Evolutionary conservation across 73 alveolate species (phyloP), one percentile per base, ranked within the genome.

Genomic region (Paramecium pentaurelia): DNA sequence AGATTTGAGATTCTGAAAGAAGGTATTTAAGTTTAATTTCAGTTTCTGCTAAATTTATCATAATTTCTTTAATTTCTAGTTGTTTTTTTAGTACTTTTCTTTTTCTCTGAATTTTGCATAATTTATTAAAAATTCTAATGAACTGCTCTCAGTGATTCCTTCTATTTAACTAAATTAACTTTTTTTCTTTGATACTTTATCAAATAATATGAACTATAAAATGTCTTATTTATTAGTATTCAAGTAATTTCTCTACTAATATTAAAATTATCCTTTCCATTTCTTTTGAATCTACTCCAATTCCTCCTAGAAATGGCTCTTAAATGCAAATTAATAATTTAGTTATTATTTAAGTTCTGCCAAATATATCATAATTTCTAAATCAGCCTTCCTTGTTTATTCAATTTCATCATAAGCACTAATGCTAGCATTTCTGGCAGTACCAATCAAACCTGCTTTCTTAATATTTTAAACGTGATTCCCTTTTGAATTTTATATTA

Each of bases 331-430:
- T 40, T 77, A 3, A 47, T 89, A 89, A 45, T 68, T 68, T 25
- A 92, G 94, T 36, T 54, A 58, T 25, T 70, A 47, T 34, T 58
- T 71, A 54, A 70, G 71, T 25, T 89, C 91, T 16, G 94, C 75
- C 45, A 94, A 88, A 77, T 96, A 96, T 22, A 96, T 64, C 34
- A 96, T 86, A 40, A 96, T 89, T 80, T 96, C 98, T 64, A 96
- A 75, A 77, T 96, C 98, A 88, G 95, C 98, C 40, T 97, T 93
- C 94, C 98, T 80, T 14, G 96, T 71, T 86, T 95, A 92, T 58
- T 96, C 98, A 37, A 58, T 51, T 27, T 97, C 98, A 3, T 84
- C 59, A 75, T 93, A 96, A 16, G 98, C 93, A 85, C 88, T 93
- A 0, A 92, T 25, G 8, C 96, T 90, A 12, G 97, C 97, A 94